Conservation (phyloP, 768 basidiomycete species). For the Mycena capillaripes region DNA sequence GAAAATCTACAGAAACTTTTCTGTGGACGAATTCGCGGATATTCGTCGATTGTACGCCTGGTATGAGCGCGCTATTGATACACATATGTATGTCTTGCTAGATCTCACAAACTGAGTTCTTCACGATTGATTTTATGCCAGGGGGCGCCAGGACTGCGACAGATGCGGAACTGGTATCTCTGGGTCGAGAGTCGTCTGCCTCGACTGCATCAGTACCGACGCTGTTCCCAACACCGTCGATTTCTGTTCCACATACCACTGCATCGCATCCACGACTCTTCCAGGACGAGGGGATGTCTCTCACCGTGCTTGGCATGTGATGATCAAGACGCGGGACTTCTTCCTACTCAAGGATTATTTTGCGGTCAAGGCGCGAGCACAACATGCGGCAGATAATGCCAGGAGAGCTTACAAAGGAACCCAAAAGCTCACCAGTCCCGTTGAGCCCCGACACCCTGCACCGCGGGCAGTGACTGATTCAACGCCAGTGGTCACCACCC, state of each 20-base stretch:
- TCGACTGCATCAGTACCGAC: neutral
- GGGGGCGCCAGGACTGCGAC: neutral
- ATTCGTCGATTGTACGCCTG: neutral
- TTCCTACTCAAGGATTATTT: conserved; percentile 4
- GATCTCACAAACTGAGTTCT: neutral
- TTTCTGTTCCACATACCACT: neutral
- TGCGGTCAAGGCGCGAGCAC: neutral
- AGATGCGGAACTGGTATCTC: neutral
- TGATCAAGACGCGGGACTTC: neutral
- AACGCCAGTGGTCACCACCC: too few species aligned
- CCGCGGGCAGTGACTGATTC: too few species aligned
- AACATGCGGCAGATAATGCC: neutral
- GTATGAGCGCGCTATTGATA: neutral
- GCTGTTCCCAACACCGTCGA: neutral
- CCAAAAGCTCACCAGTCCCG: too few species aligned
- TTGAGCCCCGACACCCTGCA: too few species aligned
- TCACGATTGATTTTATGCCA: neutral
- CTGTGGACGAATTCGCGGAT: neutral
- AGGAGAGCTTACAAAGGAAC: too few species aligned
- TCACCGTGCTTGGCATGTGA: neutral
- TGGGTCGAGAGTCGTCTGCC: neutral
- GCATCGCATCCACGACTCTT: neutral
- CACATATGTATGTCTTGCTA: neutral
- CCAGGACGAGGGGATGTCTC: neutral
- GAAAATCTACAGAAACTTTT: neutral